These are phyloP conservation scores for Huiozyma naganishii DNA, from an alignment of 805 yeast genomes.

Conservation along the genomic window DNA sequence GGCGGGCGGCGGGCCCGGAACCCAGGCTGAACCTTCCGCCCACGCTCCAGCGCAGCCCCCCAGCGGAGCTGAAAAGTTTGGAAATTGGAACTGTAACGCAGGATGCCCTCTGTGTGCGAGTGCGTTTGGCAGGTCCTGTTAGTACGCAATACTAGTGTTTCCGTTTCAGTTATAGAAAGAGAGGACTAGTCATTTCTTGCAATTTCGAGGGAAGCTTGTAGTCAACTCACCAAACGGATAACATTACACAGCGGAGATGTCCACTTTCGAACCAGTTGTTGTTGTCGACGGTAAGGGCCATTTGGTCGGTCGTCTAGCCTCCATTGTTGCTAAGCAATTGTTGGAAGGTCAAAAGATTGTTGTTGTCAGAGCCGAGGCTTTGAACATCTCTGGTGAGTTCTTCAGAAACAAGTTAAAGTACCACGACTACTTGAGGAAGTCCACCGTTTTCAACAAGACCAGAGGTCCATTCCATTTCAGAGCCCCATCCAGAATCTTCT, in stretches of 20 bases:
- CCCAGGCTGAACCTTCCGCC: too few relatives aligned
- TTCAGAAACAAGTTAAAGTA: constrained; percentile 99
- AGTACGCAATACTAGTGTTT: neutral
- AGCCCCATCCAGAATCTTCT: constrained; percentile 99
- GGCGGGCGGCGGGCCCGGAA: too few relatives aligned
- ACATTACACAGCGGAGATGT: constrained; percentile 28
- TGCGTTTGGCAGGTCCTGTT: neutral
- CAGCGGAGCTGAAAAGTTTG: too few relatives aligned
- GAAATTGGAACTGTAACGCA: too few relatives aligned
- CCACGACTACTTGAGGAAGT: constrained; percentile 99
- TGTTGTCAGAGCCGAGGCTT: constrained; percentile 93
- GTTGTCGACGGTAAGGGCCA: constrained; percentile 99
- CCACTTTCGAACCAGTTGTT: constrained; percentile 88
- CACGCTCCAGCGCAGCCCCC: too few relatives aligned
- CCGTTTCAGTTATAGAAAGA: neutral
- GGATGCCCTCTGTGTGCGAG: too few relatives aligned
- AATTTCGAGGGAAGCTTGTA: too few relatives aligned
- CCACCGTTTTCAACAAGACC: constrained; percentile 96
- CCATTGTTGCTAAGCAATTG: constrained; percentile 95
- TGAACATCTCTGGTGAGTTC: constrained; percentile 99
- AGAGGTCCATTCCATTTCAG: constrained; percentile 99
- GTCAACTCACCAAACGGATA: too few relatives aligned
- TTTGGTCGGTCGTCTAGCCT: constrained; percentile 98
- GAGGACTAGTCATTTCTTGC: too few relatives aligned
- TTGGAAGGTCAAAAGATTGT: constrained; percentile 97